Base-by-base conservation (phyloP, 805 yeast genomes). In the Cyberlindnera mississippiensis region DNA sequence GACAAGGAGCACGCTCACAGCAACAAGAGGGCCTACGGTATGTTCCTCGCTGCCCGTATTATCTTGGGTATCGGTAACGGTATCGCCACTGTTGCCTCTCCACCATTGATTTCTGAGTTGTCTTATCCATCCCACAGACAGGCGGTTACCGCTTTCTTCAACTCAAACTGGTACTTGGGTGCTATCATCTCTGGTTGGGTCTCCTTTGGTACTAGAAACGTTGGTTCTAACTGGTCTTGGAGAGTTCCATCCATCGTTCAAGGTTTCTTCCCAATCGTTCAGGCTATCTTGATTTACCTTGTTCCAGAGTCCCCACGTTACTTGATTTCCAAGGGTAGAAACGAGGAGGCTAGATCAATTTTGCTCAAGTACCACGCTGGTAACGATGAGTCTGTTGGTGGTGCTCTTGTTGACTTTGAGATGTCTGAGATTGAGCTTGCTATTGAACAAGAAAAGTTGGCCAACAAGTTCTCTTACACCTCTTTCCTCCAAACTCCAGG, bases 171-270 rank as follows among this genome's bases (percentile, higher is more conserved):
- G 79, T 73, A 71, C 50, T 51, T 73, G 29, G 81, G 81, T 35
- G 76, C 78, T n/a, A 54, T 73, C 41, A 55, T 75, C 35, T 75
- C 80, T 7, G 73, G 76, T 20, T 71, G 76, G 74, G 66, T 69
- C 37, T 64, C 76, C 3, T 73, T 63, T 48, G 80, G 78, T 53
- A 64, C 76, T 14, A 58, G 60, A 46, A 49, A 48, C 40, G 28
- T 58, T 29, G 38, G 42, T 18, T 34, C 51, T 34, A 53, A 61
- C 29, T 68, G 70, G 66, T 61, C 70, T 20, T 77, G 82, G 82
- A 72, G 77, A 60, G 62, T 76, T 41, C 82, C 83, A 30, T 66
- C 78, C 11, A 66, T 66, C 38, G 45, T 77, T 32, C 83, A 78
- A 59, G 76, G 71, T 33, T 53, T 64, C 18, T 61, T 72, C 49